Evolutionary conservation across 257 asterid species (phyloP), one percentile per base, ranked within the genome.

Genomic region (Lycium ferocissimum): DNA sequence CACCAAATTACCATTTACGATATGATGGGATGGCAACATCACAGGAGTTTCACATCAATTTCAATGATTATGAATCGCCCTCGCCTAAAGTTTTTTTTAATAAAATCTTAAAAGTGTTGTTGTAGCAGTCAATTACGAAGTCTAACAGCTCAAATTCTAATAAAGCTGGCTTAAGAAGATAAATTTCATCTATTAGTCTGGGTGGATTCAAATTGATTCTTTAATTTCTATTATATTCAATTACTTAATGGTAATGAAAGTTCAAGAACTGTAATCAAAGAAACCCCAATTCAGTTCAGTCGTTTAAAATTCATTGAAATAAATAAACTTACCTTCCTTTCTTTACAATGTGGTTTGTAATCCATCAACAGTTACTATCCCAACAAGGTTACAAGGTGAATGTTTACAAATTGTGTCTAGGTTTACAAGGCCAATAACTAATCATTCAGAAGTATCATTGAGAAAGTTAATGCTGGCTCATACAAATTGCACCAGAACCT

Each of bases 241-340:
- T 35, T 37, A 14, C 49, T 35, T 35, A 2, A 7, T 2, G 49
- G 22, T 35, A 43, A 67, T 18, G 9, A 67, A 56, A 69, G 76
- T 69, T 69, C 51, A 37, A 69, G 22, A 69, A 7, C 22, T 69
- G 37, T 37, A 67, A 67, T 35, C 38, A 49, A 67, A 67, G 76
- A 67, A 67, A 37, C 76, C 22, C 51, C 76, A 69, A 69, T 69
- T 69, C 22, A 37, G 76, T 69, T 37, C 12, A 69, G 51, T 10
- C 51, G 22, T 67, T 67, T 67, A 67, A 33, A 66, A 45, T 66
- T 66, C 20, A 66, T 66, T 66, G 45, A 66, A 67, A 67, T 67
- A 35, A 67, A 37, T 67, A 35, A 37, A 9, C 47, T 67, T 67
- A 37, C 12, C 45, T 2, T 15, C 54, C 12, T 11, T 49, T 49